Conservation (phyloP, 768 basidiomycete species). For the Daedaleopsis nitida region DNA sequence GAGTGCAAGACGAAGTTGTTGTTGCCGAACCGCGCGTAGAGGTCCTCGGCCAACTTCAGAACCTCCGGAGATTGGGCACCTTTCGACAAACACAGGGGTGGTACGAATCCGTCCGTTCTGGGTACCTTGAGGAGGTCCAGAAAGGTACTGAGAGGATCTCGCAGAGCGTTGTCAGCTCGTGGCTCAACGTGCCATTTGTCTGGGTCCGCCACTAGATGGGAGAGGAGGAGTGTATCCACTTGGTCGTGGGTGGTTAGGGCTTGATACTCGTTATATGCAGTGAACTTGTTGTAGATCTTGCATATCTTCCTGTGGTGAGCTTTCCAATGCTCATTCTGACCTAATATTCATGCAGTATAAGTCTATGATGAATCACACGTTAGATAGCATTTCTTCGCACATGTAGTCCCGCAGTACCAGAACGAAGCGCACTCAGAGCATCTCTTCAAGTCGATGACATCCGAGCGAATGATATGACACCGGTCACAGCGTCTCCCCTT, state of each 20-base stretch:
- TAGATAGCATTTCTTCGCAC: constrained; percentile 41
- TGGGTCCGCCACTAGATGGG: constrained; percentile 52
- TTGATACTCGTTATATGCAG: constrained; percentile 47
- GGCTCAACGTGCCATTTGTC: not conserved
- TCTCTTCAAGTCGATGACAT: constrained; percentile 42
- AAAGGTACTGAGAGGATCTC: too few relatives aligned
- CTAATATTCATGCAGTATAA: constrained; percentile 37
- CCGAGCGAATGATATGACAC: constrained; percentile 47
- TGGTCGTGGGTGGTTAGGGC: constrained; percentile 53
- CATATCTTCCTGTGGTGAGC: constrained; percentile 69
- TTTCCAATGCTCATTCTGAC: constrained; percentile 71
- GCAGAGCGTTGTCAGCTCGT: constrained; percentile 17
- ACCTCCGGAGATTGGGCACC: not conserved
- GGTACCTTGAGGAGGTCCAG: constrained; percentile 28
- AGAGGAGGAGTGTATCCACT: constrained; percentile 64
- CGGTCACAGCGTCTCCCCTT: constrained; percentile 70
- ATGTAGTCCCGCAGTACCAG: constrained; percentile 71
- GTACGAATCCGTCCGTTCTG: not conserved
- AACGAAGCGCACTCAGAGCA: constrained; percentile 71
- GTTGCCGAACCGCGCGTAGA: constrained; percentile 71
- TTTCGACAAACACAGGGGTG: constrained; percentile 18
- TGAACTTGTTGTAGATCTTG: constrained; percentile 52
- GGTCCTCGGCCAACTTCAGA: constrained; percentile 16
- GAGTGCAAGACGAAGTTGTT: constrained; percentile 83
- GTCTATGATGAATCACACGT: not conserved